Evolutionary conservation across 1,284 basidiomycete genomes (phyloP).

Genomic region (Amylostereum areolatum): DNA sequence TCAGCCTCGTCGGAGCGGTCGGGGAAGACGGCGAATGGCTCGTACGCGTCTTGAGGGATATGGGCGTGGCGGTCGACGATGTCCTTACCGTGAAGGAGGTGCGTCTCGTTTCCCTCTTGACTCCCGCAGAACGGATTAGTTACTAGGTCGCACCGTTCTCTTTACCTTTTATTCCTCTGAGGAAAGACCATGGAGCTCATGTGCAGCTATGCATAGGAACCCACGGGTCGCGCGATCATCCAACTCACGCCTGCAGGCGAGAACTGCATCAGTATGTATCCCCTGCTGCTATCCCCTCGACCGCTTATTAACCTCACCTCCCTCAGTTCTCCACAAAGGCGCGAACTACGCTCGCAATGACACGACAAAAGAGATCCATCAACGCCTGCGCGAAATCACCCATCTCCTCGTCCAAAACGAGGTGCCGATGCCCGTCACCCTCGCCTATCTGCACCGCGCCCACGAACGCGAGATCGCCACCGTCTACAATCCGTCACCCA

Average conservation of each 20-base stretch:
- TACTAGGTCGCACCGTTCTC: not conserved
- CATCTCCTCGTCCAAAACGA: conserved; percentile 55
- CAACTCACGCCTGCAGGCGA: conserved; percentile 50
- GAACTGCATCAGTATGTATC: conserved; percentile 46
- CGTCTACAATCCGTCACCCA: conserved; percentile 52
- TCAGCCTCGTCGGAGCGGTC: conserved; percentile 42
- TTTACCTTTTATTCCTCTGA: not conserved
- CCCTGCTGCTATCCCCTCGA: not conserved
- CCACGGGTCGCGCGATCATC: conserved; percentile 51
- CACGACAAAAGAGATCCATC: conserved; percentile 13
- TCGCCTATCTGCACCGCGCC: conserved; percentile 26
- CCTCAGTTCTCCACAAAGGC: conserved; percentile 48
- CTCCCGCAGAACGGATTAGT: not conserved
- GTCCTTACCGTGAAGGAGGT: conserved; percentile 30
- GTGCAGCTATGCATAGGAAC: conserved; percentile 26
- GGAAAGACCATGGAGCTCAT: conserved; percentile 25
- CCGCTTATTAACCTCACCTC: not conserved
- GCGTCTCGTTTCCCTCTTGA: not conserved
- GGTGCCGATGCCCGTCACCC: conserved; percentile 38
- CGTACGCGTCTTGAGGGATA: conserved; percentile 27
- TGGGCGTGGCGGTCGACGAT: conserved; percentile 33
- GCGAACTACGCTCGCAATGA: conserved; percentile 40
- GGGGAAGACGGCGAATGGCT: conserved; percentile 43
- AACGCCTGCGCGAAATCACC: conserved; percentile 27
- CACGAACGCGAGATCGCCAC: conserved; percentile 18